Conservation (phyloP, 2,329 filamentous ascomycete genomes). For the Lecanoromycetidae sp. region DNA sequence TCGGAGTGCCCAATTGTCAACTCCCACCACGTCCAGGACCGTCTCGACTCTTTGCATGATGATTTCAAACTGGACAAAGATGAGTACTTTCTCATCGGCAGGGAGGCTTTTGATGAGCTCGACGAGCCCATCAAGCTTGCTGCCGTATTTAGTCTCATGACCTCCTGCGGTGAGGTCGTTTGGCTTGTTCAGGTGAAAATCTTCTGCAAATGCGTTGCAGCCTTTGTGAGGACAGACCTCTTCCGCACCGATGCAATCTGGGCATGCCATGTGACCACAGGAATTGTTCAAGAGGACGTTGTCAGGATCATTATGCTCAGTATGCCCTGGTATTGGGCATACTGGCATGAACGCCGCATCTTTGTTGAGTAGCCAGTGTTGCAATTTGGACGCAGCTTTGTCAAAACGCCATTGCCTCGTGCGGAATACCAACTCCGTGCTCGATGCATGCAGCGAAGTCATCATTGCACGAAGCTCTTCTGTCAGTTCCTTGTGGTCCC, state of each 20-base stretch:
- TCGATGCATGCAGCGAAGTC: no score
- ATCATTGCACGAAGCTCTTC: no score
- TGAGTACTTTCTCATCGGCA: slow-evolving; percentile 37
- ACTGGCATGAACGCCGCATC: neutral
- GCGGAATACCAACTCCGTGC: no score
- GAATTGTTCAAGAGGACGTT: neutral
- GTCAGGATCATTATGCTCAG: neutral
- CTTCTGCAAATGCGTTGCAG: slow-evolving; percentile 31
- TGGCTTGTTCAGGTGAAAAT: slow-evolving; percentile 31
- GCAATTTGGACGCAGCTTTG: no score
- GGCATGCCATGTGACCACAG: neutral
- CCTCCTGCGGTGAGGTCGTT: slow-evolving; percentile 26
- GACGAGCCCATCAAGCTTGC: slow-evolving; percentile 38
- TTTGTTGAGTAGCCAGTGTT: neutral
- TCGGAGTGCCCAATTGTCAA: slow-evolving; percentile 29
- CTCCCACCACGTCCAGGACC: slow-evolving; percentile 24
- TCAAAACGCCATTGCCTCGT: no score
- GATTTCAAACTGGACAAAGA: slow-evolving; percentile 44
- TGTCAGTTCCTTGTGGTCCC: no score
- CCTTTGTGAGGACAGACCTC: neutral
- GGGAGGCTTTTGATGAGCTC: slow-evolving; percentile 32
- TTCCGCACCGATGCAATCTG: neutral
- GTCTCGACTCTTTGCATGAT: slow-evolving; percentile 30
- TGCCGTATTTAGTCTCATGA: slow-evolving; percentile 24
- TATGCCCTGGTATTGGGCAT: neutral